phyloP scores from a whole-genome alignment of 352 stramenopile species.

The Phytophthora melonis region DNA sequence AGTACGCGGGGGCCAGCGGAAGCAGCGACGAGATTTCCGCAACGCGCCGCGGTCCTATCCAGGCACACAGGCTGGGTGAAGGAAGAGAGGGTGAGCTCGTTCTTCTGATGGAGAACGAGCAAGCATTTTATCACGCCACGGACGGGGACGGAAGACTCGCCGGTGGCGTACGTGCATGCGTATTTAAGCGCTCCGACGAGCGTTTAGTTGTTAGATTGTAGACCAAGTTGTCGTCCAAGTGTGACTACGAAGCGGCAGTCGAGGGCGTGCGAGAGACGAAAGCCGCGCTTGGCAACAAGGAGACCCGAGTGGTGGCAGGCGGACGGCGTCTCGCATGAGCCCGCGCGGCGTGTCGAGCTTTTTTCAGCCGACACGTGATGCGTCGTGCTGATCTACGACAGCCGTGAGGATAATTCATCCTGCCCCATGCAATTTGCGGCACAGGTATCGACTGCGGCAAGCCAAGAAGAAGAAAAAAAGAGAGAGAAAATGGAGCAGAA shows the following conservation, averaged over 20 bases:
- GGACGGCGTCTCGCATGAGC: background rate
- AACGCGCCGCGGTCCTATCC: slow-evolving; percentile 34
- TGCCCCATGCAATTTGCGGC: background rate
- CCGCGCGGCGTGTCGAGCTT: background rate
- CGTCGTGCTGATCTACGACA: background rate
- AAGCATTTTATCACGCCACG: slow-evolving; percentile 9
- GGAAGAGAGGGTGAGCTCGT: slow-evolving; percentile 4
- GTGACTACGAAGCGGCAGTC: background rate
- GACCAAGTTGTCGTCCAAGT: slow-evolving; percentile 15
- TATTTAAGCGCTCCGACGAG: slow-evolving; percentile 3
- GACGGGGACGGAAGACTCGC: background rate
- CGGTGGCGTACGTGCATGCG: slow-evolving; percentile 21
- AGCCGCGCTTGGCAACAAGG: background rate
- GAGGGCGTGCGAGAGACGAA: background rate
- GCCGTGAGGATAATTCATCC: background rate
- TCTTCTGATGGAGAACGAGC: slow-evolving; percentile 8
- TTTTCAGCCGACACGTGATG: background rate
- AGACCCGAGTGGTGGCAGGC: background rate
- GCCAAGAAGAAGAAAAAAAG: slow-evolving; percentile 1
- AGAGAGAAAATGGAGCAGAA: slow-evolving; percentile 29
- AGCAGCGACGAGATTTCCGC: slow-evolving; percentile 44
- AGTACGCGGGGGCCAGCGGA: slow-evolving; percentile 61
- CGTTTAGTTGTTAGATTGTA: slow-evolving; percentile 19
- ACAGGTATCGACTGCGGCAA: background rate
- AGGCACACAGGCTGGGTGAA: slow-evolving; percentile 46